phyloP scores from a whole-genome alignment of 768 basidiomycete species.

The Calvatia gigantea region DNA sequence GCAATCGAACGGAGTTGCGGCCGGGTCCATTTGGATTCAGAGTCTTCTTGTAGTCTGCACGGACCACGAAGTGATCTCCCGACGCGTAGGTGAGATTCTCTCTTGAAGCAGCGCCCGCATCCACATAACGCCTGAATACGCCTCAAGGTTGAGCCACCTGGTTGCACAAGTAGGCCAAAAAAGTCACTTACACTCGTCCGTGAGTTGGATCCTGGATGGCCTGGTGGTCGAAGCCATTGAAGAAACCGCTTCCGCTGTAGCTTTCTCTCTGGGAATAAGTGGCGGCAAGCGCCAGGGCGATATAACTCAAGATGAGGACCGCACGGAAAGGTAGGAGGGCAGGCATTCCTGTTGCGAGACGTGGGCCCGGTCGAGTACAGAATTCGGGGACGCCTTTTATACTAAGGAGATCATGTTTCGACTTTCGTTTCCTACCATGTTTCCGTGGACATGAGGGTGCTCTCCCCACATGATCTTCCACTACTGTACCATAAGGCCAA shows the following conservation, averaged over 20 bases:
- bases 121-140: constrained; percentile 37
- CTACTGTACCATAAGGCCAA: not conserved
- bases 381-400: not conserved
- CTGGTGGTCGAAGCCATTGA: constrained; percentile 45
- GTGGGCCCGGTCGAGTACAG: not conserved
- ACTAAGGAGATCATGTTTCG: not conserved
- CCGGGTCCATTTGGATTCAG: constrained; percentile 49
- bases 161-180: too few relatives aligned
- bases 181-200: constrained; percentile 52
- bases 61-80: constrained; percentile 49
- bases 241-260: constrained; percentile 43
- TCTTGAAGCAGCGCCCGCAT: constrained; percentile 42
- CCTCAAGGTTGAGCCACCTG: not conserved
- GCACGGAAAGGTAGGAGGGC: constrained; percentile 6
- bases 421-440: not conserved
- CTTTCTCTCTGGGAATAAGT: constrained; percentile 45
- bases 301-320: constrained; percentile 16
- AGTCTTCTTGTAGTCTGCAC: constrained; percentile 48
- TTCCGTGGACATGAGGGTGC: not conserved
- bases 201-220: constrained; percentile 59
- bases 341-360: not conserved
- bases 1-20: constrained; percentile 54
- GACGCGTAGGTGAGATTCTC: constrained; percentile 57
- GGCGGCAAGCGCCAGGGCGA: constrained; percentile 30
- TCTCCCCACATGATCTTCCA: not conserved